phyloP scores from a whole-genome alignment of 1,284 basidiomycete species.

The Sporisorium reilianum region DNA sequence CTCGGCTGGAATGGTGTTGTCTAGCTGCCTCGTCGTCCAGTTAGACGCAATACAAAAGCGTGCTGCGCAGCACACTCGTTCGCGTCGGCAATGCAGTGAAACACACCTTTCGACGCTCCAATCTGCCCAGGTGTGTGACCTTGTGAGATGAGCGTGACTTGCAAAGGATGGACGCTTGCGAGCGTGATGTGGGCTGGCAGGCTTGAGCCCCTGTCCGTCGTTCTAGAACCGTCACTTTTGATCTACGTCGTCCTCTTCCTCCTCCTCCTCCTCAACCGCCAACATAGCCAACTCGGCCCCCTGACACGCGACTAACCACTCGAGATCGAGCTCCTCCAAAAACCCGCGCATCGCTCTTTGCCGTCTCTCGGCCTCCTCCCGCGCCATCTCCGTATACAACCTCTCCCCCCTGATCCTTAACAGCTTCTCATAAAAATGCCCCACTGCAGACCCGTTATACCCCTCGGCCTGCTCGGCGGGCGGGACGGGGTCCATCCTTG shows the following conservation, averaged over 20 bases:
- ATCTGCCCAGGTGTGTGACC: neutral
- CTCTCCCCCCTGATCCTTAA: constrained; percentile 39
- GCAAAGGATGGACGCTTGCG: too few species aligned
- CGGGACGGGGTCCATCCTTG: constrained; percentile 30
- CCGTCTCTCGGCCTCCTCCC: constrained; percentile 77
- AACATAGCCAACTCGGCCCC: constrained; percentile 47
- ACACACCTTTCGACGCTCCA: too few species aligned
- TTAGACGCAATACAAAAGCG: neutral
- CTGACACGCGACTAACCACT: constrained; percentile 58
- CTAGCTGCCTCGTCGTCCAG: neutral
- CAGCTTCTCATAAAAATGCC: constrained; percentile 86
- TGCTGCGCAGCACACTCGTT: neutral
- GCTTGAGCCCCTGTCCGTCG: too few species aligned
- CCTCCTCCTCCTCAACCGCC: constrained; percentile 5
- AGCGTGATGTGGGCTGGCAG: too few species aligned
- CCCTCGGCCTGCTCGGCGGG: constrained; percentile 63
- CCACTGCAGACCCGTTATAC: constrained; percentile 76
- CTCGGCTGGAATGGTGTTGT: constrained; percentile 60
- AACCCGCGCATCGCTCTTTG: constrained; percentile 74
- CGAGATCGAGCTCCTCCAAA: constrained; percentile 55
- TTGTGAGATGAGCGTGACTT: neutral
- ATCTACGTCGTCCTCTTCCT: constrained; percentile 6
- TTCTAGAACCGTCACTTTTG: too few species aligned
- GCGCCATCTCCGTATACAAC: constrained; percentile 76
- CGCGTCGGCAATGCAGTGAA: neutral